phyloP scores from a whole-genome alignment of 805 yeast genomes.

The Kodamaea sagamina region DNA sequence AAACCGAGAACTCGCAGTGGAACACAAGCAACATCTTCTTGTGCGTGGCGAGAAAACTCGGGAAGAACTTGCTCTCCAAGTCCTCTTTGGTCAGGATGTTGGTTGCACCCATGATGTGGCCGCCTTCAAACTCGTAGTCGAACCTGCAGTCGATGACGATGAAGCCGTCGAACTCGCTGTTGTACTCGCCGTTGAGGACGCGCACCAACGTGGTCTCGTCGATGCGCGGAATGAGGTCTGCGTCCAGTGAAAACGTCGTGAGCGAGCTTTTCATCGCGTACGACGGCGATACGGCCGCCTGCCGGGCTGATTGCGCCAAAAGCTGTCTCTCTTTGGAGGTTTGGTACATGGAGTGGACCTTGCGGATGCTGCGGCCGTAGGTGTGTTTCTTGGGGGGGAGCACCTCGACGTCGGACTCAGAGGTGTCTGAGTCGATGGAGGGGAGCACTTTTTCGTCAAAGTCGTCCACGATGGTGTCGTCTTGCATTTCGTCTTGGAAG shows the following conservation, averaged over 20 bases:
- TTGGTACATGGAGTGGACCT: conserved; percentile 59
- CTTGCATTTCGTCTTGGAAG: conserved; percentile 7
- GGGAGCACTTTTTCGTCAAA: conserved; percentile 12
- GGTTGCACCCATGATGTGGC: conserved; percentile 83
- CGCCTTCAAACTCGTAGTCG: conserved; percentile 89
- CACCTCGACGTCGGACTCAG: conserved; percentile 11
- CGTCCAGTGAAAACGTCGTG: conserved; percentile 31
- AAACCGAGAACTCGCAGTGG: conserved; percentile 93
- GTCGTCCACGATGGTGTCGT: conserved; percentile 21
- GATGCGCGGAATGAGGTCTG: conserved; percentile 73
- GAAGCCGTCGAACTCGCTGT: conserved; percentile 54
- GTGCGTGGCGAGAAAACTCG: conserved; percentile 10
- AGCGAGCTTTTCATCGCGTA: conserved; percentile 15
- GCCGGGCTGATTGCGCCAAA: neutral
- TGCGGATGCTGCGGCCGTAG: conserved; percentile 50
- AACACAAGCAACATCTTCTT: conserved; percentile 63
- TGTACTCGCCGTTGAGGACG: conserved; percentile 55
- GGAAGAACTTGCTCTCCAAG: conserved; percentile 47
- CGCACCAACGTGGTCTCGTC: conserved; percentile 56
- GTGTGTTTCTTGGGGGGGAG: conserved; percentile 36
- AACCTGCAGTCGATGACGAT: conserved; percentile 85
- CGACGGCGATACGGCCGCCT: neutral
- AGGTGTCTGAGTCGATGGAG: conserved; percentile 1
- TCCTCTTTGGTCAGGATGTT: conserved; percentile 73
- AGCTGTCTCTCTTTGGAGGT: conserved; percentile 35